A percentile compares a stretch with the other conserved stretches of the same genome.
These are phyloP conservation scores for Wakefieldia striispora DNA, from an alignment of 768 basidiomycete species.

Conservation along the genomic window DNA sequence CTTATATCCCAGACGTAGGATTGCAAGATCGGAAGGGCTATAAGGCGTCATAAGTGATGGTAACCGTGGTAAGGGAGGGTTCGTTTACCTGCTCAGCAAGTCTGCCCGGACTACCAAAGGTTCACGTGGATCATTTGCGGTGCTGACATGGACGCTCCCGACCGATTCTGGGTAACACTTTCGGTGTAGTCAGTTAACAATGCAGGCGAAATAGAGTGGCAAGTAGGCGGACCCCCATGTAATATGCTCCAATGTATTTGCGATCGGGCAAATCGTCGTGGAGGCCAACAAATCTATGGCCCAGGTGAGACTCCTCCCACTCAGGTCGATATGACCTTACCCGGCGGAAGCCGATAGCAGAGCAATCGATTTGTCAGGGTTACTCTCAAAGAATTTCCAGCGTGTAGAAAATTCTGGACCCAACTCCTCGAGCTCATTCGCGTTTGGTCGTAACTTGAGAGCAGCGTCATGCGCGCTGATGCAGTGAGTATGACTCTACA, in stretches of 20 bases:
- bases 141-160: slow-evolving; percentile 48
- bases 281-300: slow-evolving; percentile 8
- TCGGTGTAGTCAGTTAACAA: background rate
- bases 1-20: slow-evolving; percentile 28
- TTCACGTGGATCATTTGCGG: slow-evolving; percentile 39
- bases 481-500: background rate
- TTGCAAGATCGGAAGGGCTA: slow-evolving; percentile 27
- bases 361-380: slow-evolving; percentile 56
- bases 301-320: background rate
- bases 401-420: slow-evolving; percentile 44
- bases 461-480: slow-evolving; percentile 52
- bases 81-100: slow-evolving; percentile 42
- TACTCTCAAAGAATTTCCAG: slow-evolving; percentile 52
- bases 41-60: background rate
- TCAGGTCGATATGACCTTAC: slow-evolving; percentile 23
- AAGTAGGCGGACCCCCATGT: slow-evolving; percentile 28
- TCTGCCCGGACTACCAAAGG: slow-evolving; percentile 44
- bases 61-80: too few species aligned
- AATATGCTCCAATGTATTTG: slow-evolving; percentile 18
- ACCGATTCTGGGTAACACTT: slow-evolving; percentile 43
- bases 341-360: slow-evolving; percentile 41
- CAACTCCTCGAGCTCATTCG: slow-evolving; percentile 47
- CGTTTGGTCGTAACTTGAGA: slow-evolving; percentile 53
- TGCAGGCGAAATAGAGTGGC: background rate
- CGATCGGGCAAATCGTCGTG: slow-evolving; percentile 9